Evolutionary conservation across 805 yeast species (phyloP).

Genomic region (Cyberlindnera sargentensis): DNA sequence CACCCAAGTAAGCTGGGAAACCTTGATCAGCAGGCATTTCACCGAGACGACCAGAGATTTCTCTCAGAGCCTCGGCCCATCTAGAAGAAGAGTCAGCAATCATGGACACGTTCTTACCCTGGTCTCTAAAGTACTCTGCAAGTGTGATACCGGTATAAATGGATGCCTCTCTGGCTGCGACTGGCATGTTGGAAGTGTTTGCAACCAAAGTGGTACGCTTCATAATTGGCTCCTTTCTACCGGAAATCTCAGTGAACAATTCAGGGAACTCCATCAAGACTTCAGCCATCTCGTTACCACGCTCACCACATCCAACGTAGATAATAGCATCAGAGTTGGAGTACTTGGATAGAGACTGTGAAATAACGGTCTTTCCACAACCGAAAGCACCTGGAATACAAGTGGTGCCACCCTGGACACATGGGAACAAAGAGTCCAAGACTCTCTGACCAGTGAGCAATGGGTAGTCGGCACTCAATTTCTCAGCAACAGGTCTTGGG

Average conservation of each 20-base stretch:
- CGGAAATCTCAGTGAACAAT: constrained; percentile 81
- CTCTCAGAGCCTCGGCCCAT: constrained; percentile 99
- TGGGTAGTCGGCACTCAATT: constrained; percentile 89
- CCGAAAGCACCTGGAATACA: constrained; percentile 99
- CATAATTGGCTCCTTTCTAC: constrained; percentile 97
- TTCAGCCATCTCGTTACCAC: constrained; percentile 99
- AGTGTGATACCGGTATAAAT: constrained; percentile 98
- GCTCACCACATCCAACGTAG: constrained; percentile 94
- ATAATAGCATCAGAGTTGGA: constrained; percentile 96
- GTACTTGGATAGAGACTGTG: constrained; percentile 94
- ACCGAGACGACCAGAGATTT: constrained; percentile 99
- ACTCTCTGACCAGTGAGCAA: constrained; percentile 98
- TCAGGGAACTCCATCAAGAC: constrained; percentile 99
- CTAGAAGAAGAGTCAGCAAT: constrained; percentile 99
- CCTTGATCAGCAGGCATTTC: constrained; percentile 99
- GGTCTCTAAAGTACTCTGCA: constrained; percentile 99
- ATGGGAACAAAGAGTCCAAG: constrained; percentile 93
- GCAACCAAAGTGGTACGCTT: constrained; percentile 99
- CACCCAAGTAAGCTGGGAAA: constrained; percentile 99
- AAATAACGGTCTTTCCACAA: constrained; percentile 97
- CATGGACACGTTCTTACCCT: constrained; percentile 98
- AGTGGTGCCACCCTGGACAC: constrained; percentile 99
- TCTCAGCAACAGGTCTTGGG: constrained; percentile 97
- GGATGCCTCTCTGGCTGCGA: constrained; percentile 99
- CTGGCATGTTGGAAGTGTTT: constrained; percentile 99